These are phyloP conservation scores for Penicillium expansum DNA, from an alignment of 2,329 filamentous ascomycete species.

Conservation along the genomic window DNA sequence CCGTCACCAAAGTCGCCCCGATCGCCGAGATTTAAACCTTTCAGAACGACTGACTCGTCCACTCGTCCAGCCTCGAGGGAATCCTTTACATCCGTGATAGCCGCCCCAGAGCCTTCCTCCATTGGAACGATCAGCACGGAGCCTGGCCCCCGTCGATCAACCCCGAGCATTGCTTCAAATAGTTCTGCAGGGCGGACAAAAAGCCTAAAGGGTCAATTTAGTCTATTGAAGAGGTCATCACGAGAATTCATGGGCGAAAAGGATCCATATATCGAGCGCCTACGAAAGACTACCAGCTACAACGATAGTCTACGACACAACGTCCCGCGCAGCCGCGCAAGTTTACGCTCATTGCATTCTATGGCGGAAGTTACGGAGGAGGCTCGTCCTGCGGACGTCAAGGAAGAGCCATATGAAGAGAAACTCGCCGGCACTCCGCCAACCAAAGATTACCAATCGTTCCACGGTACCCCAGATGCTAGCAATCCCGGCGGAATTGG, in stretches of 20 bases:
- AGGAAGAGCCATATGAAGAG: constrained; percentile 20
- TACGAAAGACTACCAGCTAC: constrained; percentile 34
- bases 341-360: constrained; percentile 41
- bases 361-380: constrained; percentile 46
- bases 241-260: constrained; percentile 39
- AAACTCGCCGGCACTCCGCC: constrained; percentile 23
- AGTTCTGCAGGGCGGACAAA: constrained; percentile 38
- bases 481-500: constrained; percentile 39
- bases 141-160: constrained; percentile 39
- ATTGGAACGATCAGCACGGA: constrained; percentile 44
- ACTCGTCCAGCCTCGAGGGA: constrained; percentile 37
- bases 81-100: constrained; percentile 37
- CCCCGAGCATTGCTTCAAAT: constrained; percentile 41
- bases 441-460: constrained; percentile 37
- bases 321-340: constrained; percentile 37
- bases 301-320: constrained; percentile 36
- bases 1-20: constrained; percentile 66
- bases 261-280: constrained; percentile 33
- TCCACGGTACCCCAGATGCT: constrained; percentile 27
- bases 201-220: constrained; percentile 37
- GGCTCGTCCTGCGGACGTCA: constrained; percentile 21
- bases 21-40: constrained; percentile 45
- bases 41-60: constrained; percentile 43
- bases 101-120: constrained; percentile 33
- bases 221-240: constrained; percentile 36